phyloP scores from a whole-genome alignment of 2,329 filamentous ascomycete genomes.

The Claviceps purpurea region DNA sequence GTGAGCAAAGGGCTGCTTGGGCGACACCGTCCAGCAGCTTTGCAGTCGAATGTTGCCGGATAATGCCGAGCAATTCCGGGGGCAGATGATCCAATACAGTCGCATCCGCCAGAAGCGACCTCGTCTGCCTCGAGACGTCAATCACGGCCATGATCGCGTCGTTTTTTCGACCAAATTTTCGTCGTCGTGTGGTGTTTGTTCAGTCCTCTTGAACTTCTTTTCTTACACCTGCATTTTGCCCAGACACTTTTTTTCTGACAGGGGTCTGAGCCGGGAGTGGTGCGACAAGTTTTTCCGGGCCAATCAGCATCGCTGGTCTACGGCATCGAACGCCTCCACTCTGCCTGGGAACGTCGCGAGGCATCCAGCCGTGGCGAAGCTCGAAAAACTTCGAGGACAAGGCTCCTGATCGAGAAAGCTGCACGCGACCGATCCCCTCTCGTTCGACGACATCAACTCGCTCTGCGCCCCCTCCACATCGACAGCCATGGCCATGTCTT shows the following conservation, averaged over 20 bases:
- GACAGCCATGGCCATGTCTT: constrained; percentile 46
- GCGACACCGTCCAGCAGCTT: constrained; percentile 61
- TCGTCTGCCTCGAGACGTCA: constrained; percentile 40
- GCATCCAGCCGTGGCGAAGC: constrained; percentile 11
- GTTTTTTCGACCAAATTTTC: constrained; percentile 14
- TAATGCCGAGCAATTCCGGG: constrained; percentile 52
- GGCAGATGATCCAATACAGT: constrained; percentile 48
- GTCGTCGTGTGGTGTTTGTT: constrained; percentile 13
- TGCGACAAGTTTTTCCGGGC: constrained; percentile 23
- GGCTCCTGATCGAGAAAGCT: constrained; percentile 10
- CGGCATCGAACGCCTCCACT: not conserved
- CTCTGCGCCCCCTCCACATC: constrained; percentile 12
- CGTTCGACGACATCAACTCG: constrained; percentile 1
- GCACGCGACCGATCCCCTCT: constrained; percentile 9
- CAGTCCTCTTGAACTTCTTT: not conserved
- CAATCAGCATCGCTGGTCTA: constrained; percentile 15
- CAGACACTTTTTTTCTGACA: constrained; percentile 19
- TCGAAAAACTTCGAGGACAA: constrained; percentile 29
- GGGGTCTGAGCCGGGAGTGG: constrained; percentile 16
- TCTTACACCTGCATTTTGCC: not conserved
- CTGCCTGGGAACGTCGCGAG: not conserved
- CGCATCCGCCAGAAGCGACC: constrained; percentile 42
- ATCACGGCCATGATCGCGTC: constrained; percentile 38
- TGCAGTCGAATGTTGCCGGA: constrained; percentile 48
- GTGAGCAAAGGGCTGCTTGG: constrained; percentile 52